A percentile compares a stretch with the other conserved stretches of the same genome.
Evolutionary conservation across 768 basidiomycete genomes (phyloP).

Genomic region (Rhodotorula paludigena): DNA sequence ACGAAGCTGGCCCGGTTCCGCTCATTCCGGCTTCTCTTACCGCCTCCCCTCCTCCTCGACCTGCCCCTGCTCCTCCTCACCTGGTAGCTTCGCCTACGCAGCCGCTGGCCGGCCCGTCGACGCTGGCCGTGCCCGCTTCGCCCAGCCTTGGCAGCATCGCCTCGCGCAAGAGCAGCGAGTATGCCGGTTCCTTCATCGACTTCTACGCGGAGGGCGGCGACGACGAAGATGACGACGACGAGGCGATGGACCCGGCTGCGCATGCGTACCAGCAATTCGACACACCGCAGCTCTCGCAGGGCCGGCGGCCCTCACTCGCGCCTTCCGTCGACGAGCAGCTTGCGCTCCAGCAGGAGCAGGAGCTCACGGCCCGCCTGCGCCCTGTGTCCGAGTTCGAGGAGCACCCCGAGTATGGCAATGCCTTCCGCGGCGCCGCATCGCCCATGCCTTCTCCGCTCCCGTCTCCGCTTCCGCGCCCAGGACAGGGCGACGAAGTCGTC

Average conservation of each 20-base stretch:
- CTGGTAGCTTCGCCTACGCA: no score
- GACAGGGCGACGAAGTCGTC: conserved; percentile 6
- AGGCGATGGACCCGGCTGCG: neutral
- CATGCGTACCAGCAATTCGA: neutral
- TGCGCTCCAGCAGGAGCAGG: neutral
- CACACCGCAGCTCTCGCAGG: neutral
- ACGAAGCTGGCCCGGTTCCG: conserved; percentile 10
- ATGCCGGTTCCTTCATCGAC: conserved; percentile 36
- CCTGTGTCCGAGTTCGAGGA: conserved; percentile 6
- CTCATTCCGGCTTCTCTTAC: neutral
- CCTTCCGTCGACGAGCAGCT: conserved; percentile 11
- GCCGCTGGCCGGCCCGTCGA: neutral
- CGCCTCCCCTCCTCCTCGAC: conserved; percentile 1
- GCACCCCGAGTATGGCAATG: neutral
- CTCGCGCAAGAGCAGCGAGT: conserved; percentile 24
- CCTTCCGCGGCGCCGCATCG: neutral
- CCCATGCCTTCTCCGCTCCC: neutral
- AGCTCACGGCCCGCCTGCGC: neutral
- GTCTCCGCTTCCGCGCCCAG: neutral
- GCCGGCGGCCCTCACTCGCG: neutral
- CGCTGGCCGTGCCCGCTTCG: conserved; percentile 6
- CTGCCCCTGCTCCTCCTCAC: no score
- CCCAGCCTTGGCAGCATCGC: conserved; percentile 13
- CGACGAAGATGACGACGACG: conserved; percentile 2
- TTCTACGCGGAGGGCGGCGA: conserved; percentile 25